Evolutionary conservation across 129 eudicot genomes (phyloP).

Genomic region (Artemisia annua): DNA sequence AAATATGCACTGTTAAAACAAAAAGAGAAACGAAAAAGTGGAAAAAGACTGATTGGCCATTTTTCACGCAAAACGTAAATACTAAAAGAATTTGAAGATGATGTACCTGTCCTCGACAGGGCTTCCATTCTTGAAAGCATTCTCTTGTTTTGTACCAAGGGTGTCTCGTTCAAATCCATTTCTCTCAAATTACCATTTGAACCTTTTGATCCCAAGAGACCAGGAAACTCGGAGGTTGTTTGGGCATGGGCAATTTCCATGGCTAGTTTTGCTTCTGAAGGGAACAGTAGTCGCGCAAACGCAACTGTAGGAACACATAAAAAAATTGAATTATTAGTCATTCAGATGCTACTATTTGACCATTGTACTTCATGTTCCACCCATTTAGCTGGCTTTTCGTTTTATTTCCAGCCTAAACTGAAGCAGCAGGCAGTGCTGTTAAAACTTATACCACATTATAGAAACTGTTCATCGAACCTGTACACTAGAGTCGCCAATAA

Average conservation of each 20-base stretch:
- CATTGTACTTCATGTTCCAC: background rate
- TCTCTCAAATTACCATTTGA: constrained; percentile 57
- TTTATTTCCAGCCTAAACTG: background rate
- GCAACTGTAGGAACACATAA: constrained; percentile 49
- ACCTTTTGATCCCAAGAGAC: constrained; percentile 53
- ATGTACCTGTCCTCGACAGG: constrained; percentile 66
- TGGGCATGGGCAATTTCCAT: constrained; percentile 81
- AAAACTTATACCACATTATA: background rate
- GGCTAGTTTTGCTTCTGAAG: constrained; percentile 77
- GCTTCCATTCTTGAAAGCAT: constrained; percentile 55
- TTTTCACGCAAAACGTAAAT: background rate
- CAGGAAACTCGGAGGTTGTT: constrained; percentile 54
- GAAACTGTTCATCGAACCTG: background rate
- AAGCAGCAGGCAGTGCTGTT: background rate
- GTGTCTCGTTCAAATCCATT: constrained; percentile 71
- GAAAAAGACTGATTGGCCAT: too few relatives aligned
- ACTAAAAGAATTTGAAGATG: background rate
- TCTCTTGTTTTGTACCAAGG: constrained; percentile 54
- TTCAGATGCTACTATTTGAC: too few relatives aligned
- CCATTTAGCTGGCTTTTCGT: background rate
- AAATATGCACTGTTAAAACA: background rate
- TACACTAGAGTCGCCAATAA: too few relatives aligned
- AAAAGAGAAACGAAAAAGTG: background rate
- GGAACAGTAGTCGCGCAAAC: constrained; percentile 74
- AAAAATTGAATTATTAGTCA: background rate